Conservation (phyloP, 2,329 filamentous ascomycete species). For the Phialophora tarda region DNA sequence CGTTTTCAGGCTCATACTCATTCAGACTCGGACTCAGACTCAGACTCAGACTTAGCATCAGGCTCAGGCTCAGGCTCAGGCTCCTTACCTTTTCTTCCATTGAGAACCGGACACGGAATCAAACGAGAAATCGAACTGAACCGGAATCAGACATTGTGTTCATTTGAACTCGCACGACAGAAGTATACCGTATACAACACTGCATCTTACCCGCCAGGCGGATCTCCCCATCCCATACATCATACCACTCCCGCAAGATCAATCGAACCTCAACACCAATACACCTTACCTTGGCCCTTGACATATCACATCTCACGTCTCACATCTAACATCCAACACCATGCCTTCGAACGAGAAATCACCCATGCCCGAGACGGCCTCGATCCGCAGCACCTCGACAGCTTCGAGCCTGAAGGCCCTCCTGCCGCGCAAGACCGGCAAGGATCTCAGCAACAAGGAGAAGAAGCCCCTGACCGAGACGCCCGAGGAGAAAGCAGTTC, state of each 20-base stretch:
- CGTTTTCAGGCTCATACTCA: no score
- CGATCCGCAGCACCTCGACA: constrained; percentile 37
- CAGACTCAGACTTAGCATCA: neutral
- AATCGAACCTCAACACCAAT: neutral
- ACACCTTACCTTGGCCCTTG: neutral
- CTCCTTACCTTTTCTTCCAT: neutral
- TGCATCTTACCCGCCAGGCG: no score
- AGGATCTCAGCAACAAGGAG: constrained; percentile 24
- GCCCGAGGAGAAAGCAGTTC: constrained; percentile 23
- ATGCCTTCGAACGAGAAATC: constrained; percentile 25
- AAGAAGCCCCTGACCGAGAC: constrained; percentile 27
- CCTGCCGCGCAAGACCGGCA: constrained; percentile 26
- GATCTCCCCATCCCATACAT: no score
- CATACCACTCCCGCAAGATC: neutral
- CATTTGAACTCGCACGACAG: neutral
- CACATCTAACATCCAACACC: neutral
- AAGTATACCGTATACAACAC: no score
- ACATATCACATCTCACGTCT: neutral
- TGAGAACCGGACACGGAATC: neutral
- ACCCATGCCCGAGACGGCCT: constrained; percentile 32
- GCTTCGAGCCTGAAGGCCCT: constrained; percentile 34
- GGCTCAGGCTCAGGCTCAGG: neutral
- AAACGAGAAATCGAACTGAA: neutral
- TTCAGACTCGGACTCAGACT: no score
- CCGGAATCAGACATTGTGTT: no score